A percentile compares a stretch with the other conserved stretches of the same genome.
phyloP scores from a whole-genome alignment of 768 basidiomycete genomes.

The Daedaleopsis nitida region DNA sequence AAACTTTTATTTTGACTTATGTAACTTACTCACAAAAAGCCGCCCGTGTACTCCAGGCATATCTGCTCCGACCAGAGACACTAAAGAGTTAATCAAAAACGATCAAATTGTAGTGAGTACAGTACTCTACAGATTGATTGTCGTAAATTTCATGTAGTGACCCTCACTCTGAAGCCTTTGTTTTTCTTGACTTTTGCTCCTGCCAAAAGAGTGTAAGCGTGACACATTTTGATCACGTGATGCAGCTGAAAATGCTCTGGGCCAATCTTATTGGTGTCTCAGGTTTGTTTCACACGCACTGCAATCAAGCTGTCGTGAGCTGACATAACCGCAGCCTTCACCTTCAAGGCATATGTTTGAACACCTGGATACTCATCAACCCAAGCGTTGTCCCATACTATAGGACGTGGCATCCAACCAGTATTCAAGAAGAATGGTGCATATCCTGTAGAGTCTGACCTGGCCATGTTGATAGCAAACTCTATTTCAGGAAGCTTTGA shows the following conservation, averaged over 20 bases:
- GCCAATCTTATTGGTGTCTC: conserved; percentile 28
- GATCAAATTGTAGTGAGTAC: background rate
- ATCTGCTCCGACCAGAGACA: background rate
- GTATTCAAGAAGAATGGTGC: conserved; percentile 34
- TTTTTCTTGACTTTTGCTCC: background rate
- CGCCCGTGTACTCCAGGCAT: background rate
- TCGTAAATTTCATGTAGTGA: background rate
- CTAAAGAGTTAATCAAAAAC: background rate
- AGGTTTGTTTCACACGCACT: conserved; percentile 31
- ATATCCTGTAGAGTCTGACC: conserved; percentile 34
- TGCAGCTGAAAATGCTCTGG: background rate
- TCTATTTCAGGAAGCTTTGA: conserved; percentile 33
- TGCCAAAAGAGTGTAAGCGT: background rate
- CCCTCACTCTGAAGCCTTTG: background rate
- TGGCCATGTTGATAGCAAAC: conserved; percentile 40
- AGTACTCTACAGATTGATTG: background rate
- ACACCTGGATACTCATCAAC: conserved; percentile 27
- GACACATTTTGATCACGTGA: background rate
- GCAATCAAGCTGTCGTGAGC: conserved; percentile 43
- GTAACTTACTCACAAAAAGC: background rate
- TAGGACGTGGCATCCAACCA: conserved; percentile 23
- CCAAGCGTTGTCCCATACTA: conserved; percentile 27
- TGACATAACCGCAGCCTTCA: conserved; percentile 25
- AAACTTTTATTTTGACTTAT: background rate
- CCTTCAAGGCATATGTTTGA: conserved; percentile 24